Percentiles rank a stretch among this genome's conserved stretches.
Evolutionary conservation across 495 filamentous ascomycete genomes (phyloP).

Genomic region (Lepidopterella palustris): DNA sequence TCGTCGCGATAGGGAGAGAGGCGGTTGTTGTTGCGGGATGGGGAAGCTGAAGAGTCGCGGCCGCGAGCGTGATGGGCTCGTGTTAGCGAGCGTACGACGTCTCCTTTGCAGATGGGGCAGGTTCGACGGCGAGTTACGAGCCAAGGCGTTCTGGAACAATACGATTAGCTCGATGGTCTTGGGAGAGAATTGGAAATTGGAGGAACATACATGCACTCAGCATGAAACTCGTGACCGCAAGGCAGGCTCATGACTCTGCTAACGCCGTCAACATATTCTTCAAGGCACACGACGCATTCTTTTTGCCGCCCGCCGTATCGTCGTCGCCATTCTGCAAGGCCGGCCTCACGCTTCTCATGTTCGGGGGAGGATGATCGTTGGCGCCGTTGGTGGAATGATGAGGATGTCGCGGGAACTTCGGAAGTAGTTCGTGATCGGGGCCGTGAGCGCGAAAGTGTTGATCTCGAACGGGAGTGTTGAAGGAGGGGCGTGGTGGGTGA

Average conservation of each 20-base stretch:
- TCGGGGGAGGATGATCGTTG: slow-evolving; percentile 32
- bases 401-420: slow-evolving; percentile 36
- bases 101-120: slow-evolving; percentile 96
- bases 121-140: slow-evolving; percentile 88
- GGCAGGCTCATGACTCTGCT: slow-evolving; percentile 94
- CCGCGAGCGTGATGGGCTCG: slow-evolving; percentile 28
- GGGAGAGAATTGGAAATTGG: slow-evolving; percentile 8
- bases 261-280: slow-evolving; percentile 94
- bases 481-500: slow-evolving; percentile 75
- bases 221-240: slow-evolving; percentile 98
- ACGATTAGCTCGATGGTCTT: slow-evolving; percentile 25
- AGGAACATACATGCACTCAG: slow-evolving; percentile 88
- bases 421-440: slow-evolving; percentile 63
- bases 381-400: slow-evolving; percentile 19
- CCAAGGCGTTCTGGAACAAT: slow-evolving; percentile 83
- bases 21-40: slow-evolving; percentile 3
- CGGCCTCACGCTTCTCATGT: slow-evolving; percentile 48
- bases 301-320: slow-evolving; percentile 82
- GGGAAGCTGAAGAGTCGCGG: slow-evolving; percentile 4
- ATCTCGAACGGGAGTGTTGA: slow-evolving; percentile 18
- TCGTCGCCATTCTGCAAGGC: slow-evolving; percentile 56
- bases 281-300: slow-evolving; percentile 95
- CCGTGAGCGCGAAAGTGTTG: slow-evolving; percentile 42
- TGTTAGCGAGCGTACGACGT: slow-evolving; percentile 68
- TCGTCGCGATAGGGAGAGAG: slow-evolving; percentile 42